phyloP scores from a whole-genome alignment of 2,329 filamentous ascomycete species.

The Venturia nashicola region DNA sequence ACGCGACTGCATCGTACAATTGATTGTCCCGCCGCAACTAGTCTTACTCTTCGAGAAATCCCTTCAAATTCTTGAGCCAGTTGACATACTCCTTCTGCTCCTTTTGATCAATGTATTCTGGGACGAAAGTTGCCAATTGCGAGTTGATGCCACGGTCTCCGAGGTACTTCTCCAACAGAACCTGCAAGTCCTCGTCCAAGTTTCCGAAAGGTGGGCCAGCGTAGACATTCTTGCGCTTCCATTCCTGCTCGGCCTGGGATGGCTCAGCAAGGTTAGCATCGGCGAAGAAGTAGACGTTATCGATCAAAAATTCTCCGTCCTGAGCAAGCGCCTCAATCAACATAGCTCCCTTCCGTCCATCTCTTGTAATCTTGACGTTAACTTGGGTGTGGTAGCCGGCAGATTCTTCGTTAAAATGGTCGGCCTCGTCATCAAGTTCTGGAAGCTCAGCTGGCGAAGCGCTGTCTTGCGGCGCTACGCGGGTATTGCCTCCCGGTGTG shows the following conservation, averaged over 20 bases:
- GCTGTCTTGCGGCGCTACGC: constrained; percentile 43
- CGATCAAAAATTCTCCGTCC: constrained; percentile 75
- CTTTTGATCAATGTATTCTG: constrained; percentile 95
- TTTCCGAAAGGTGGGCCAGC: constrained; percentile 85
- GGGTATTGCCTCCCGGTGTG: constrained; percentile 31
- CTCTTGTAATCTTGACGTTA: constrained; percentile 80
- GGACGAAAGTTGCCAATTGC: constrained; percentile 76
- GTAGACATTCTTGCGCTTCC: constrained; percentile 67
- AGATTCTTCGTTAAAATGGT: constrained; percentile 37
- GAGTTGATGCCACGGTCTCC: constrained; percentile 89
- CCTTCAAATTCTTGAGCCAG: constrained; percentile 47
- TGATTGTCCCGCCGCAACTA: no score
- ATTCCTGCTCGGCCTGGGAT: constrained; percentile 62
- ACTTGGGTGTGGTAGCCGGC: constrained; percentile 64
- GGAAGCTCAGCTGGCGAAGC: constrained; percentile 45
- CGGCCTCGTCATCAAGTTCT: constrained; percentile 42
- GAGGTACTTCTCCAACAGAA: constrained; percentile 82
- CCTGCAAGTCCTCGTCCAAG: constrained; percentile 90
- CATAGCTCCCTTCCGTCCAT: constrained; percentile 63
- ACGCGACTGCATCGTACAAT: background rate
- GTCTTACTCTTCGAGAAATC: background rate
- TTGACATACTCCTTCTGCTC: constrained; percentile 93
- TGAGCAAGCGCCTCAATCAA: constrained; percentile 77
- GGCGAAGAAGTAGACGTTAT: constrained; percentile 81
- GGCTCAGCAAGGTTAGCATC: constrained; percentile 67